Percentiles rank a stretch among this genome's conserved stretches.
Evolutionary conservation across 495 filamentous ascomycete species (phyloP).

Genomic region (Aspergillus baeticus): DNA sequence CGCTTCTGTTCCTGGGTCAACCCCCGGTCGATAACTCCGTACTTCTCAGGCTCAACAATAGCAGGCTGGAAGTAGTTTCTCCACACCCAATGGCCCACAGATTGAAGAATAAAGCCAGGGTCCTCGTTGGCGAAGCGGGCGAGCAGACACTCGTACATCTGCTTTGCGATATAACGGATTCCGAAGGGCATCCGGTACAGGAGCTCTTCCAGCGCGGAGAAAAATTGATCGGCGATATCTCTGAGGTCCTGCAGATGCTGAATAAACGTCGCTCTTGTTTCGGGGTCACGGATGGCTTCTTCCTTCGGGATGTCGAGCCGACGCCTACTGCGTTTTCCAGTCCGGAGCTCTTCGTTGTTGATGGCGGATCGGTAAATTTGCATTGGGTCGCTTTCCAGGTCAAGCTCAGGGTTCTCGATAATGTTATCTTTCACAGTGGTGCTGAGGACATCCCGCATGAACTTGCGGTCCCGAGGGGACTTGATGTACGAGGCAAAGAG

Average conservation of each 20-base stretch:
- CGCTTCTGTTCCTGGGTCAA: conserved; percentile 89
- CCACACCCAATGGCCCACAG: conserved; percentile 89
- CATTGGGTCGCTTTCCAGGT: conserved; percentile 95
- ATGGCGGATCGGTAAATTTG: conserved; percentile 94
- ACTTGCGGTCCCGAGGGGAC: conserved; percentile 89
- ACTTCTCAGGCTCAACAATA: conserved; percentile 79
- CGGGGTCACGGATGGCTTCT: conserved; percentile 87
- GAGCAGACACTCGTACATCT: conserved; percentile 77
- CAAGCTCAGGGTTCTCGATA: conserved; percentile 84
- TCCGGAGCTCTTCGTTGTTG: conserved; percentile 94
- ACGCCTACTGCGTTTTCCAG: conserved; percentile 76
- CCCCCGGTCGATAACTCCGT: conserved; percentile 83
- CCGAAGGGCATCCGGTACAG: conserved; percentile 91
- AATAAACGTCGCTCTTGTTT: conserved; percentile 89
- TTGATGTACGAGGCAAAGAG: conserved; percentile 84
- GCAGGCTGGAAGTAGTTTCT: conserved; percentile 91
- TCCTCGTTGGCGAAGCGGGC: conserved; percentile 77
- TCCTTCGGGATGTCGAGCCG: conserved; percentile 82
- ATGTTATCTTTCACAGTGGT: conserved; percentile 82
- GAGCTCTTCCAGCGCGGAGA: conserved; percentile 75
- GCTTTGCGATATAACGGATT: conserved; percentile 81
- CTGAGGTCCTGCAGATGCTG: conserved; percentile 89
- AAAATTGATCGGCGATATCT: conserved; percentile 89
- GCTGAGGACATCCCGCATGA: conserved; percentile 79
- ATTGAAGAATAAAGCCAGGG: conserved; percentile 73